Percentiles rank a stretch among this genome's conserved stretches.
Evolutionary conservation across 352 stramenopile species (phyloP).

Genomic region (Phytophthora rubi): DNA sequence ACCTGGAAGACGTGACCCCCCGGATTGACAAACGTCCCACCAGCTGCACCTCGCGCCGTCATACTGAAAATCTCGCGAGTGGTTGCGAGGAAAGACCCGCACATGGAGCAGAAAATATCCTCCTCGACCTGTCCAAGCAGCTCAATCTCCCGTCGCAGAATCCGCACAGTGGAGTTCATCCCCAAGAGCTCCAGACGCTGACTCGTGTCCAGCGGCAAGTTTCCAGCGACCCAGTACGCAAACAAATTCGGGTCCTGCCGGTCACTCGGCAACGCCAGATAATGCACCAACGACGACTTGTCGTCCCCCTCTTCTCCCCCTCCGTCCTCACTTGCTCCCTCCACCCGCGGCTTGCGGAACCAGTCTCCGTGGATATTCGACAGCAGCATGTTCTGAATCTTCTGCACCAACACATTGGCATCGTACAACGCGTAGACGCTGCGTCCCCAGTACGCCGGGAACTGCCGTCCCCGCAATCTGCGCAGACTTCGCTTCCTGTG

Average conservation of each 20-base stretch:
- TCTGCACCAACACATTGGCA: constrained; percentile 55
- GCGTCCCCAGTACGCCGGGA: constrained; percentile 56
- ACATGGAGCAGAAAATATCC: constrained; percentile 71
- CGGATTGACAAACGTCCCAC: constrained; percentile 85
- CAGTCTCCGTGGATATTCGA: constrained; percentile 78
- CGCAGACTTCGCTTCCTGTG: constrained; percentile 20
- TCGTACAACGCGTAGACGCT: constrained; percentile 68
- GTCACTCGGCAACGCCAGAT: constrained; percentile 46
- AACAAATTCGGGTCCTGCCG: constrained; percentile 72
- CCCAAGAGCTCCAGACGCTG: constrained; percentile 66
- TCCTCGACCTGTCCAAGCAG: constrained; percentile 68
- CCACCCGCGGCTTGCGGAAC: constrained; percentile 53
- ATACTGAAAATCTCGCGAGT: constrained; percentile 86
- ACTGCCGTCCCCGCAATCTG: constrained; percentile 36
- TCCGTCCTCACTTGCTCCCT: constrained; percentile 14
- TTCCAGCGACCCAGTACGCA: constrained; percentile 80
- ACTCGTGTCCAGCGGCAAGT: constrained; percentile 65
- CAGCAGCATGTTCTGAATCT: constrained; percentile 72
- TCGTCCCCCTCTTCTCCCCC: constrained; percentile 15
- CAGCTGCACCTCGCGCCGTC: constrained; percentile 53
- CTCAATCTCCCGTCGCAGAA: constrained; percentile 63
- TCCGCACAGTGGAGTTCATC: constrained; percentile 64
- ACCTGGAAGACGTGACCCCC: constrained; percentile 81
- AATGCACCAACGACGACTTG: constrained; percentile 34
- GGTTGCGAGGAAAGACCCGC: constrained; percentile 63